Percentiles rank a stretch among this genome's conserved stretches.
Conservation (phyloP, 2,329 filamentous ascomycete genomes). For the Acrocalymma vagum region DNA sequence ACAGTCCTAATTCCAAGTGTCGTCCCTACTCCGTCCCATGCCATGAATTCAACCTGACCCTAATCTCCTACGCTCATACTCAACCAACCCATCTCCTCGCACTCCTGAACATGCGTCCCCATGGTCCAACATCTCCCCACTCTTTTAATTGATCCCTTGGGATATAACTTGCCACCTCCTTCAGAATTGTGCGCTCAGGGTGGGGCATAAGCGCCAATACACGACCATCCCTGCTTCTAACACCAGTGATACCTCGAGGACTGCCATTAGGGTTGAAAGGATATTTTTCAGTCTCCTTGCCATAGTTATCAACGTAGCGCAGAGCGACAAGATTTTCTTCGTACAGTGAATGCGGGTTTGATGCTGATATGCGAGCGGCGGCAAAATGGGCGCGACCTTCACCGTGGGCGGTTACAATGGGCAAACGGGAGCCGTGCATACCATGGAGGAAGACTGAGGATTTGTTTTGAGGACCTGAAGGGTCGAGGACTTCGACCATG, state of each 20-base stretch:
- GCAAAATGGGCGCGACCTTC: constrained; percentile 78
- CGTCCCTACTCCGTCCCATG: no score
- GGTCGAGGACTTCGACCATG: constrained; percentile 82
- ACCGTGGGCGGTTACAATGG: constrained; percentile 89
- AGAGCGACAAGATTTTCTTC: constrained; percentile 76
- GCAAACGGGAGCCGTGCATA: constrained; percentile 83
- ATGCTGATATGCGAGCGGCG: constrained; percentile 45
- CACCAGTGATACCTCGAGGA: constrained; percentile 80
- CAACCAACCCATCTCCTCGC: constrained; percentile 86
- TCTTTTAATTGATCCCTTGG: constrained; percentile 68
- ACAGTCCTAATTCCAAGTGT: no score
- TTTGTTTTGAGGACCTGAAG: constrained; percentile 49
- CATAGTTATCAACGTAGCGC: constrained; percentile 85
- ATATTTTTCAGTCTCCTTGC: constrained; percentile 79
- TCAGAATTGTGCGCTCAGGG: constrained; percentile 87
- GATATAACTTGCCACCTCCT: constrained; percentile 78
- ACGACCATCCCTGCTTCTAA: constrained; percentile 78
- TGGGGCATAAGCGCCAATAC: constrained; percentile 94
- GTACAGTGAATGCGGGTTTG: constrained; percentile 62
- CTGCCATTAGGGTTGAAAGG: constrained; percentile 91
- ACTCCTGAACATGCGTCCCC: constrained; percentile 86
- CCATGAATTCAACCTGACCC: no score
- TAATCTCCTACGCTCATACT: no score
- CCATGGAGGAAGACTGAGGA: constrained; percentile 86
- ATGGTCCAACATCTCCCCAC: constrained; percentile 86